phyloP scores from a whole-genome alignment of 2,329 filamentous ascomycete species.

The Aspergillus pseudonomiae region DNA sequence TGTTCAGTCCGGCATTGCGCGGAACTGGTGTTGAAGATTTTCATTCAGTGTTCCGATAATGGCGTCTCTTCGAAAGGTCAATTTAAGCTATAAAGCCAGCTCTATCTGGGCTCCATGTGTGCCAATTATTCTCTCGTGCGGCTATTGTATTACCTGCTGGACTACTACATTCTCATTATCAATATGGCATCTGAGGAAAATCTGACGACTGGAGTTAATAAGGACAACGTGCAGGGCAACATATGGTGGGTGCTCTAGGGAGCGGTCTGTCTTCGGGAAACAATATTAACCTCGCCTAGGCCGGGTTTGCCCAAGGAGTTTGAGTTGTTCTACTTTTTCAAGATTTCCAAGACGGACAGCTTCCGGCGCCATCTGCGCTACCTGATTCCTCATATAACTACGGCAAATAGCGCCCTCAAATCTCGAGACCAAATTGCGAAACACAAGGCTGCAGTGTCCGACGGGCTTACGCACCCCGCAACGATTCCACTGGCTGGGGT shows the following conservation, averaged over 20 bases:
- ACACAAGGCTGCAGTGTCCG: neutral
- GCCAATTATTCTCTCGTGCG: neutral
- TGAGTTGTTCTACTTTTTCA: conserved; percentile 19
- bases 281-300: neutral
- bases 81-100: neutral
- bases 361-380: conserved; percentile 14
- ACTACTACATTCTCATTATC: neutral
- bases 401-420: conserved; percentile 10
- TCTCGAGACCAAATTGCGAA: neutral
- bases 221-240: conserved; percentile 21
- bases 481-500: neutral
- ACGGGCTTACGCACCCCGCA: neutral
- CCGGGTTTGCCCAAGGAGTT: neutral
- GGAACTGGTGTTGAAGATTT: neutral
- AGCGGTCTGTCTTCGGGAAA: neutral
- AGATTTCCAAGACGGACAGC: conserved; percentile 8
- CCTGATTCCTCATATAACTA: conserved; percentile 17
- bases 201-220: neutral
- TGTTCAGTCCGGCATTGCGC: neutral
- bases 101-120: neutral
- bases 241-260: conserved; percentile 14
- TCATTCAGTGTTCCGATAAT: neutral
- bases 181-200: conserved; percentile 5
- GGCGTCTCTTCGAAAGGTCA: neutral
- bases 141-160: neutral